Conservation (phyloP, 495 filamentous ascomycete species). For the Penicillium pulvis region DNA sequence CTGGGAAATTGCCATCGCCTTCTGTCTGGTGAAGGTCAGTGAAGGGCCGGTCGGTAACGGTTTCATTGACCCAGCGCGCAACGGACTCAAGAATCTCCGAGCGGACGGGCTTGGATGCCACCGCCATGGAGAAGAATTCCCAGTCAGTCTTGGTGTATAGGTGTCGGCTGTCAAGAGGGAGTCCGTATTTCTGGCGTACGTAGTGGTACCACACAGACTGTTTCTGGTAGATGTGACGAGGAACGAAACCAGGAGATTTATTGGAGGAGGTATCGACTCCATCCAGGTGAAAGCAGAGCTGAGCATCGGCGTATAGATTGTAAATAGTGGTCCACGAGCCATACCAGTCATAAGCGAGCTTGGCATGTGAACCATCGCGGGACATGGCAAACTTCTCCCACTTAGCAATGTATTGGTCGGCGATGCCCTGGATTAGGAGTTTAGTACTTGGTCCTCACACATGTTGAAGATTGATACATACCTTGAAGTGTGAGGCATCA, state of each 20-base stretch:
- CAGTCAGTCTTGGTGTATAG: constrained; percentile 90
- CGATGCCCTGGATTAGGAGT: constrained; percentile 53
- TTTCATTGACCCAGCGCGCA: constrained; percentile 86
- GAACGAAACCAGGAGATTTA: constrained; percentile 56
- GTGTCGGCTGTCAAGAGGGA: constrained; percentile 86
- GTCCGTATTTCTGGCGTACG: constrained; percentile 78
- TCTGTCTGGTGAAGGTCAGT: constrained; percentile 87
- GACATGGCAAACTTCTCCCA: constrained; percentile 84
- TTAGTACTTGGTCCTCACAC: not conserved
- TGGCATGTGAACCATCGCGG: constrained; percentile 79
- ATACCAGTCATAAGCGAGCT: constrained; percentile 92
- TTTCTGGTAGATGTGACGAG: constrained; percentile 74
- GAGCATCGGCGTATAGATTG: constrained; percentile 81
- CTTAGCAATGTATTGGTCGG: constrained; percentile 74
- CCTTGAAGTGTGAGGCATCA: constrained; percentile 69
- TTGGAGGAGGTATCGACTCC: constrained; percentile 30
- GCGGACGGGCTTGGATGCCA: constrained; percentile 65
- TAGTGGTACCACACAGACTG: constrained; percentile 86
- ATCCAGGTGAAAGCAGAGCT: constrained; percentile 78
- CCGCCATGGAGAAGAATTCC: constrained; percentile 87
- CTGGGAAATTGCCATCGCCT: constrained; percentile 65
- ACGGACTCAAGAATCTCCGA: constrained; percentile 75
- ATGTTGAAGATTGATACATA: constrained; percentile 15
- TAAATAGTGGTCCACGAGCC: constrained; percentile 96
- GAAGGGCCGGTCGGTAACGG: constrained; percentile 72